A percentile compares a stretch with the other conserved stretches of the same genome.
These are phyloP conservation scores for Vitis riparia DNA, from an alignment of 164 flowering plant genomes.

Conservation along the genomic window DNA sequence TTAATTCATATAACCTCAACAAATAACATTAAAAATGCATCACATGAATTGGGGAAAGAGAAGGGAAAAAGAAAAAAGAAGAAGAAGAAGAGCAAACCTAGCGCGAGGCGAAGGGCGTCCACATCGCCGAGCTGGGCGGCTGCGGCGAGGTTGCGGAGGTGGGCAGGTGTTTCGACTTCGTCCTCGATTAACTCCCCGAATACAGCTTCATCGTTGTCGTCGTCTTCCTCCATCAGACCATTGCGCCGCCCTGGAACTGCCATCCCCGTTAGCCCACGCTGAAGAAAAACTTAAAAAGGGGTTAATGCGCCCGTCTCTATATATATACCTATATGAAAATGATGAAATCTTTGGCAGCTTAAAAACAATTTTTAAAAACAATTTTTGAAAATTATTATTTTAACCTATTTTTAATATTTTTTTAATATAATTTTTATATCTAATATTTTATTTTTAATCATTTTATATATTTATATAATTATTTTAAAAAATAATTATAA, in stretches of 20 bases:
- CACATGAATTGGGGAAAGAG: neutral
- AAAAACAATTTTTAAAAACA: no score
- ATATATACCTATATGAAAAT: no score
- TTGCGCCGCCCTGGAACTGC: constrained; percentile 74
- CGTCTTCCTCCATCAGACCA: constrained; percentile 56
- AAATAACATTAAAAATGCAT: neutral
- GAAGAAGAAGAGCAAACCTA: constrained; percentile 39
- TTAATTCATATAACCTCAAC: no score
- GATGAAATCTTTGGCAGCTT: no score
- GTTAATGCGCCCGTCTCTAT: no score
- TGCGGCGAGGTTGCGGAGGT: constrained; percentile 55
- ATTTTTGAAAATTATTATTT: no score
- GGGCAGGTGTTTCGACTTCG: constrained; percentile 48
- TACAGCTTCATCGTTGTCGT: constrained; percentile 38
- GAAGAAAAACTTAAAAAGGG: no score
- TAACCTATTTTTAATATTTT: no score
- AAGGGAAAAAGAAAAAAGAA: neutral
- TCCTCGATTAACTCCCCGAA: constrained; percentile 44
- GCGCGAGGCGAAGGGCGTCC: constrained; percentile 60
- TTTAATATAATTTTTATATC: no score
- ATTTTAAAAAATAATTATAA: no score
- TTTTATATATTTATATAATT: no score
- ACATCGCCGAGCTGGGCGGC: constrained; percentile 68
- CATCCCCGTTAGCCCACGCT: constrained; percentile 26
- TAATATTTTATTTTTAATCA: no score